Percentiles rank a stretch among this genome's conserved stretches.
These are phyloP conservation scores for Gossypium arboreum DNA, from an alignment of 345 rosid species.

Conservation along the genomic window DNA sequence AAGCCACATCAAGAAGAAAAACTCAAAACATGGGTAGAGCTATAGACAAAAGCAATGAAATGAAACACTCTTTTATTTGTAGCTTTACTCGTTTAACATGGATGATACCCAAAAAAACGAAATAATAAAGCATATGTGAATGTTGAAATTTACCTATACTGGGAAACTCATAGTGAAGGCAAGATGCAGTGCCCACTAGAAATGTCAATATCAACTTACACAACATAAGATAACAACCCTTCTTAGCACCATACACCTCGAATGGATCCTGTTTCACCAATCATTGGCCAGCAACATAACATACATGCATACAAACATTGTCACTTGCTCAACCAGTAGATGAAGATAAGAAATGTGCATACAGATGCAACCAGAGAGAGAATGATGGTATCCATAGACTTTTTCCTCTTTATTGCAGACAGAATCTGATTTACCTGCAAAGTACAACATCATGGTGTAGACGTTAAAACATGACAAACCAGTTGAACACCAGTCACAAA, in stretches of 20 bases:
- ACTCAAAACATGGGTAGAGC: not conserved
- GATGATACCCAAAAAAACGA: not conserved
- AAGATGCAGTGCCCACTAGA: conserved; percentile 15
- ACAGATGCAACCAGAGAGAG: conserved; percentile 92
- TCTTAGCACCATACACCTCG: conserved; percentile 7
- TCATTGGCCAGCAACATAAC: conserved; percentile 15
- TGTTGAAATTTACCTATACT: conserved; percentile 13
- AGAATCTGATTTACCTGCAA: conserved; percentile 85
- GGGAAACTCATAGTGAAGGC: conserved; percentile 12
- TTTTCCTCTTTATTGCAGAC: conserved; percentile 83
- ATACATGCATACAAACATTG: conserved; percentile 7
- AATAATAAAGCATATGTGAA: not conserved
- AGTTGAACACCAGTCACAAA: not conserved
- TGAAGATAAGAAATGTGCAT: conserved; percentile 86
- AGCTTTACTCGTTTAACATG: conserved; percentile 10
- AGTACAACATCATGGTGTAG: not conserved
- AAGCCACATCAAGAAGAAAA: not conserved
- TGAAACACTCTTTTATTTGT: conserved; percentile 7
- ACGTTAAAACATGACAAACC: not conserved
- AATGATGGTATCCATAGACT: conserved; percentile 90
- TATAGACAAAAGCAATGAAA: not conserved
- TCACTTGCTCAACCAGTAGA: conserved; percentile 93
- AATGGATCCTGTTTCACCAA: conserved; percentile 16
- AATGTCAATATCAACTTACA: conserved; percentile 20
- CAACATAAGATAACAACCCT: conserved; percentile 21